Evolutionary conservation across 352 stramenopile genomes (phyloP).

Genomic region (Globisporangium perplexum): DNA sequence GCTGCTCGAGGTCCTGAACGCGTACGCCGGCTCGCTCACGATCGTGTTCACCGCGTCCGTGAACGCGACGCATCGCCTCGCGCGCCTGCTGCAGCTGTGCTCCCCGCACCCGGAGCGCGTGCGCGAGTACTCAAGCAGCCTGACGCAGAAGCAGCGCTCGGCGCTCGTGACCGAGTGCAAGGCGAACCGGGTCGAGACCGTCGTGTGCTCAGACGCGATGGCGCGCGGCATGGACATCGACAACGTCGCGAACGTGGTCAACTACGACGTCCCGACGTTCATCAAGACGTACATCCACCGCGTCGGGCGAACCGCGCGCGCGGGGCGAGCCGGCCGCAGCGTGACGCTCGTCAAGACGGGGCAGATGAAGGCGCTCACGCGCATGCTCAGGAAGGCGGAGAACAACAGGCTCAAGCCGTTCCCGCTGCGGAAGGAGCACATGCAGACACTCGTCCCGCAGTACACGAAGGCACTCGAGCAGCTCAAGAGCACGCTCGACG

Average conservation of each 20-base stretch:
- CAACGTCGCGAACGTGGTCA: slow-evolving; percentile 89
- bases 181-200: slow-evolving; percentile 46
- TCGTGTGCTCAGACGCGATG: slow-evolving; percentile 92
- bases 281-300: slow-evolving; percentile 91
- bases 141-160: slow-evolving; percentile 79
- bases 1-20: slow-evolving; percentile 89
- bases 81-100: slow-evolving; percentile 91
- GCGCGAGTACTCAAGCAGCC: slow-evolving; percentile 75
- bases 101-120: slow-evolving; percentile 44
- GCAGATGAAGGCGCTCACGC: slow-evolving; percentile 71
- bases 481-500: slow-evolving; percentile 75
- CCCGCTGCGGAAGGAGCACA: slow-evolving; percentile 55
- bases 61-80: slow-evolving; percentile 95
- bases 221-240: slow-evolving; percentile 93
- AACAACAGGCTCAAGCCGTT: slow-evolving; percentile 71
- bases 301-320: slow-evolving; percentile 77
- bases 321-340: slow-evolving; percentile 60
- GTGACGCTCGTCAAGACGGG: slow-evolving; percentile 83
- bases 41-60: slow-evolving; percentile 97
- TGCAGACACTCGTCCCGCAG: slow-evolving; percentile 72
- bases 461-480: slow-evolving; percentile 67
- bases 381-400: slow-evolving; percentile 83
- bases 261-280: slow-evolving; percentile 92
- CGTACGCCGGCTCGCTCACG: slow-evolving; percentile 66
- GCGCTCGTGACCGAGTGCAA: slow-evolving; percentile 77